Evolutionary conservation across 371 early-diverging fungal genomes (phyloP).

Genomic region (Mucor velutinosus): DNA sequence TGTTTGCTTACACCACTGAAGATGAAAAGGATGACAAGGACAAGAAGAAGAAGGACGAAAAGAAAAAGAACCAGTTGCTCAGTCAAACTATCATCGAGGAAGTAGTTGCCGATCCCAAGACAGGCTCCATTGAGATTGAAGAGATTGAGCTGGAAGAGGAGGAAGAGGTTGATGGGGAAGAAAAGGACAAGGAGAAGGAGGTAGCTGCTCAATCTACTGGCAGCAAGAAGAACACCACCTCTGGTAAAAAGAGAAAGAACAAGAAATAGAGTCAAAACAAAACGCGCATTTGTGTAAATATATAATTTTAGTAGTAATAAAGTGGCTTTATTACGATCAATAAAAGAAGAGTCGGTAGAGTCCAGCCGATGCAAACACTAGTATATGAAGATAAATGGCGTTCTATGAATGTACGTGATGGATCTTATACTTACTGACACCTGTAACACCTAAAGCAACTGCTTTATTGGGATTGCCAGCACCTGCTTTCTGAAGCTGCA

Average conservation of each 20-base stretch:
- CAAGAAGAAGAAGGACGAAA: slow-evolving; percentile 17
- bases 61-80: slow-evolving; percentile 6
- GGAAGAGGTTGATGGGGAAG: slow-evolving; percentile 9
- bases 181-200: not conserved
- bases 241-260: slow-evolving; percentile 16
- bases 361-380: slow-evolving; percentile 22
- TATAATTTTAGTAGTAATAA: not conserved
- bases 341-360: slow-evolving; percentile 20
- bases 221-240: slow-evolving; percentile 4
- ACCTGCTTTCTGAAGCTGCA: slow-evolving; percentile 8
- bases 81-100: slow-evolving; percentile 13
- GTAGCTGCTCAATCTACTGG: not conserved
- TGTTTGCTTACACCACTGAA: slow-evolving; percentile 80
- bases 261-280: slow-evolving; percentile 10
- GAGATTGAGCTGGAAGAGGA: slow-evolving; percentile 24
- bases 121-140: slow-evolving; percentile 9
- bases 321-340: not conserved
- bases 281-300: not conserved
- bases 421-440: slow-evolving; percentile 12
- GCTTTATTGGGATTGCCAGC: slow-evolving; percentile 9
- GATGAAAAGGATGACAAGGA: slow-evolving; percentile 57
- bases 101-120: not conserved
- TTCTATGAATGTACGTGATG: not conserved
- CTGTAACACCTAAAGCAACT: slow-evolving; percentile 23
- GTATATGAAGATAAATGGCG: not conserved